A percentile compares a stretch with the other conserved stretches of the same genome.
These are phyloP conservation scores for Raphanus hybrid DNA, from an alignment of 441 rosid genomes.

Conservation along the genomic window DNA sequence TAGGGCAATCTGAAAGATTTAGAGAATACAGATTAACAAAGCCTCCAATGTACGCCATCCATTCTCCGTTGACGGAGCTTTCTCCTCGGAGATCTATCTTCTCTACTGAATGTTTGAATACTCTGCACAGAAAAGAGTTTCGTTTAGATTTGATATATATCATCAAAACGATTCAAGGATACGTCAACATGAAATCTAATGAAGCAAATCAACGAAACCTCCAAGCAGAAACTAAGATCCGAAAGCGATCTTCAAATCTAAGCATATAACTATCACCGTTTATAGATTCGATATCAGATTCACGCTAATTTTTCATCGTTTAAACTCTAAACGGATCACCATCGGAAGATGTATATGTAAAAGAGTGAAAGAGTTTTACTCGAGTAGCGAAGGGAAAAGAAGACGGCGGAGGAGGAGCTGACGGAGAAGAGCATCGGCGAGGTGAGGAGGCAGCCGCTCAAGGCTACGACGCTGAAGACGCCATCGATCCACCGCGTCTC, in stretches of 20 bases:
- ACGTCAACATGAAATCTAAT: not conserved
- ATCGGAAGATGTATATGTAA: too few species aligned
- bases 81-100: slow-evolving; percentile 73
- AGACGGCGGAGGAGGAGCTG: slow-evolving; percentile 70
- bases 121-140: slow-evolving; percentile 47
- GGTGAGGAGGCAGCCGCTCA: slow-evolving; percentile 72
- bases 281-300: too few species aligned
- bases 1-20: slow-evolving; percentile 71
- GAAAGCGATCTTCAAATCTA: too few species aligned
- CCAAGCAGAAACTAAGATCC: not conserved
- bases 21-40: slow-evolving; percentile 59
- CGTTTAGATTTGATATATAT: not conserved
- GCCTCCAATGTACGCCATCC: slow-evolving; percentile 92
- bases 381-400: slow-evolving; percentile 89
- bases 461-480: slow-evolving; percentile 75
- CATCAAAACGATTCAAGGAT: not conserved
- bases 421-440: slow-evolving; percentile 75
- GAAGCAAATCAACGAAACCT: not conserved
- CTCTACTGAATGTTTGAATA: slow-evolving; percentile 80
- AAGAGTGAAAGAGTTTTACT: slow-evolving; percentile 46
- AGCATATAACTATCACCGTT: too few species aligned
- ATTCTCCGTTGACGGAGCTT: slow-evolving; percentile 80
- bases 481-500: slow-evolving; percentile 71
- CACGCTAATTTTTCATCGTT: not conserved
- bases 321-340: not conserved